Percentiles rank a stretch among this genome's conserved stretches.
phyloP scores from a whole-genome alignment of 257 asterid genomes.

The Forsythia viridissima region DNA sequence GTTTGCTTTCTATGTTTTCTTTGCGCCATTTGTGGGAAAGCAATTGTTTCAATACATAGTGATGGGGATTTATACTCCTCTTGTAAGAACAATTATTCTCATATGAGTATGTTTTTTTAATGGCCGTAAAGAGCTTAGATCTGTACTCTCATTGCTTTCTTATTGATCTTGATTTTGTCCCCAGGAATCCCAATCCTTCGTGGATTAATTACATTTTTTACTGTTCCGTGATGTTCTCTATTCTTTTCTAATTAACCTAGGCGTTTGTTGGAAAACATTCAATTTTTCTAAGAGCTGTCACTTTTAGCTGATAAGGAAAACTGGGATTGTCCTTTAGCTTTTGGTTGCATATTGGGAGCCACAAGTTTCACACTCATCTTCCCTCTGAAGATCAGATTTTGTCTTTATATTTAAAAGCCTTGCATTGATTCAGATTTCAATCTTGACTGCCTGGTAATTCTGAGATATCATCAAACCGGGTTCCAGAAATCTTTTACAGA shows the following conservation, averaged over 20 bases:
- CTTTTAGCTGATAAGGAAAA: slow-evolving; percentile 28
- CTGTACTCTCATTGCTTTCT: slow-evolving; percentile 40
- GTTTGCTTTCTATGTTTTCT: slow-evolving; percentile 97
- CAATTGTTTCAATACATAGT: slow-evolving; percentile 74
- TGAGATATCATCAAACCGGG: background rate
- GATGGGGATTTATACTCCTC: slow-evolving; percentile 97
- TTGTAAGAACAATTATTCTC: slow-evolving; percentile 50
- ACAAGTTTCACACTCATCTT: slow-evolving; percentile 31
- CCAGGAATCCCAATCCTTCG: slow-evolving; percentile 19
- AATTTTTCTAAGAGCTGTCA: slow-evolving; percentile 16
- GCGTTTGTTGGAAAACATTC: slow-evolving; percentile 19
- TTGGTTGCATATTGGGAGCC: slow-evolving; percentile 30
- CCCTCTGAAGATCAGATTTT: slow-evolving; percentile 26
- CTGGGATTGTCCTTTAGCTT: slow-evolving; percentile 39
- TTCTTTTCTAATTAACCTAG: background rate
- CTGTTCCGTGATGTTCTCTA: slow-evolving; percentile 7
- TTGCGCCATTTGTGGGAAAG: slow-evolving; percentile 96
- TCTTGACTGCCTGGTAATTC: slow-evolving; percentile 6
- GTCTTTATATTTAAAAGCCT: slow-evolving; percentile 25
- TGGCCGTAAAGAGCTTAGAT: slow-evolving; percentile 43
- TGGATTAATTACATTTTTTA: slow-evolving; percentile 22
- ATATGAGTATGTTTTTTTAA: slow-evolving; percentile 9
- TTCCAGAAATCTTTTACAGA: background rate
- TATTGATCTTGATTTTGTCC: slow-evolving; percentile 35
- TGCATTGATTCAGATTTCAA: slow-evolving; percentile 21